phyloP scores from a whole-genome alignment of 352 stramenopile genomes.

The Pythium folliculosum region DNA sequence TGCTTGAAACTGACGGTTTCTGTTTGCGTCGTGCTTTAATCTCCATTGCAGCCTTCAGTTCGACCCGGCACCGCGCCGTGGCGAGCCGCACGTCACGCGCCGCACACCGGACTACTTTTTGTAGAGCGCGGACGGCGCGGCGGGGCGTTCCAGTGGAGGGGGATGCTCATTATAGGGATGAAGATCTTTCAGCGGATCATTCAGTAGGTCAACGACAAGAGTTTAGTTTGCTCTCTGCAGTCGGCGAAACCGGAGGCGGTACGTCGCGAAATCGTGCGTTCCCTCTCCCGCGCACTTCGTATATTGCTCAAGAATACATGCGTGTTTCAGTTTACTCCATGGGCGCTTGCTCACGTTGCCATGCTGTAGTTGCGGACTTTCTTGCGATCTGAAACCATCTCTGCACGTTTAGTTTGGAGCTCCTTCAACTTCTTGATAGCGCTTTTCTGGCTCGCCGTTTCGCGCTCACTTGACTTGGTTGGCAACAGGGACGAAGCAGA shows the following conservation, averaged over 20 bases:
- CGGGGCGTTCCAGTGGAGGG: not conserved
- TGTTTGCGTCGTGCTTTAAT: slow-evolving; percentile 1
- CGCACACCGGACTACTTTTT: slow-evolving; percentile 96
- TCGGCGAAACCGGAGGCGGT: not conserved
- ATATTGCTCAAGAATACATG: slow-evolving; percentile 33
- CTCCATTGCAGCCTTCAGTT: slow-evolving; percentile 93
- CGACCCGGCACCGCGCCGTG: slow-evolving; percentile 91
- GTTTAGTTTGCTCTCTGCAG: not conserved
- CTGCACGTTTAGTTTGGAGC: slow-evolving; percentile 65
- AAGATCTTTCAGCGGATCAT: not conserved
- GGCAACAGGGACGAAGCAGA: slow-evolving; percentile 32
- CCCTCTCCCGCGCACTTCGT: not conserved
- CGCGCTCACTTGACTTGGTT: slow-evolving; percentile 46
- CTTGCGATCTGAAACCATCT: slow-evolving; percentile 77
- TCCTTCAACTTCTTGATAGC: slow-evolving; percentile 73
- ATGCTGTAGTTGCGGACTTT: slow-evolving; percentile 84
- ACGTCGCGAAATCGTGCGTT: not conserved
- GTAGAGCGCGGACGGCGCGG: slow-evolving; percentile 44
- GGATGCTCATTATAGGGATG: not conserved
- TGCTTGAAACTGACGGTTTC: too few species aligned
- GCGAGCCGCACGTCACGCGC: slow-evolving; percentile 92
- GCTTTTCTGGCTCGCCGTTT: slow-evolving; percentile 60
- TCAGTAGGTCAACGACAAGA: not conserved
- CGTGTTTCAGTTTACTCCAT: not conserved
- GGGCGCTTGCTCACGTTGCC: slow-evolving; percentile 23